Evolutionary conservation across 1,284 basidiomycete species (phyloP).

Genomic region (Pisolithus thermaeus): DNA sequence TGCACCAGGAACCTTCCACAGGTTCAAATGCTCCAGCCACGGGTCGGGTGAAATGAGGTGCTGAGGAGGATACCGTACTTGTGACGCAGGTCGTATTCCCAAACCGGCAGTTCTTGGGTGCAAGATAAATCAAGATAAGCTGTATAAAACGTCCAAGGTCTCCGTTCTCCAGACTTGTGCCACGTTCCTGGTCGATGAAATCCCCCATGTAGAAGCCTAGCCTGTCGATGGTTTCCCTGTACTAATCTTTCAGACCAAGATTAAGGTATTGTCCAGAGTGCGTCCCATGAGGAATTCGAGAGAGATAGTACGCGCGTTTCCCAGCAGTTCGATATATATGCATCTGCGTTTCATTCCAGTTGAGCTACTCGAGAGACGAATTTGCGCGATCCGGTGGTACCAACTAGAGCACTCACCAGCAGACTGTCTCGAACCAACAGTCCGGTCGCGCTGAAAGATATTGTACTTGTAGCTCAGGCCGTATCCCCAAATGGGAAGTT

Average conservation of each 20-base stretch:
- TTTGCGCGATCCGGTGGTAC: background rate
- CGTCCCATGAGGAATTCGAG: slow-evolving; percentile 90
- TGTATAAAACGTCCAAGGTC: slow-evolving; percentile 89
- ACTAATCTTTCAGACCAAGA: slow-evolving; percentile 74
- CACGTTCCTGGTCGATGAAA: slow-evolving; percentile 56
- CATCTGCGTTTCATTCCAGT: slow-evolving; percentile 77
- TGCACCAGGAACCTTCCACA: slow-evolving; percentile 83
- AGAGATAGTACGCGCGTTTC: slow-evolving; percentile 84
- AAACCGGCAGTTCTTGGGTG: slow-evolving; percentile 76
- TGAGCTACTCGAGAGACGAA: slow-evolving; percentile 40
- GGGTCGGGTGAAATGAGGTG: slow-evolving; percentile 87
- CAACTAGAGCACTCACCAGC: slow-evolving; percentile 43
- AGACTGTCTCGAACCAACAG: slow-evolving; percentile 82
- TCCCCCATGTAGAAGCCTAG: slow-evolving; percentile 89
- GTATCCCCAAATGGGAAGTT: too few species aligned
- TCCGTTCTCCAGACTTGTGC: slow-evolving; percentile 28
- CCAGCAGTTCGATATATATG: slow-evolving; percentile 65
- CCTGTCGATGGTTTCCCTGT: slow-evolving; percentile 57
- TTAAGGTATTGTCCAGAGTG: slow-evolving; percentile 87
- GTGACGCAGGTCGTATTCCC: slow-evolving; percentile 87
- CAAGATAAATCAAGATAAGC: slow-evolving; percentile 84
- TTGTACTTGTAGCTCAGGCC: too few species aligned
- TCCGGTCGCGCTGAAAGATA: slow-evolving; percentile 67
- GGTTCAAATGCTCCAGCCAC: slow-evolving; percentile 84
- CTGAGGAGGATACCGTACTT: slow-evolving; percentile 94